phyloP scores from a whole-genome alignment of 441 rosid genomes.

The Corymbia citriodora region DNA sequence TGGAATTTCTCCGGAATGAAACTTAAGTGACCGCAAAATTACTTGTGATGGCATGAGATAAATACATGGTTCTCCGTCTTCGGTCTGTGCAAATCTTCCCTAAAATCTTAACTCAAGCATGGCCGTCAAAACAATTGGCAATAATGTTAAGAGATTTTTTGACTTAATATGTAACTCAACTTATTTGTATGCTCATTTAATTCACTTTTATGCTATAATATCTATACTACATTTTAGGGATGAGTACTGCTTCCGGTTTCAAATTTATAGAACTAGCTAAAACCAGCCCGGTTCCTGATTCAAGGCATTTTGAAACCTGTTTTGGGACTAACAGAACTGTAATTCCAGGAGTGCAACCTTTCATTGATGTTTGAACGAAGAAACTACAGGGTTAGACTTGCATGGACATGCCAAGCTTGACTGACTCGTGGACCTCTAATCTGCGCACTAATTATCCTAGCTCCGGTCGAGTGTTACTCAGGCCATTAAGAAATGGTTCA shows the following conservation, averaged over 20 bases:
- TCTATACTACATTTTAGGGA: not conserved
- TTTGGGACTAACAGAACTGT: not conserved
- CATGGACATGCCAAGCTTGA: not conserved
- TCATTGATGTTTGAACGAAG: not conserved
- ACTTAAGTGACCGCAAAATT: not conserved
- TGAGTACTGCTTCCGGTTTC: not conserved
- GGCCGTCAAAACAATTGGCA: not conserved
- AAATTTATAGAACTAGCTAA: not conserved
- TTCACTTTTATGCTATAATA: not conserved
- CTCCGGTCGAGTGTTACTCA: not conserved
- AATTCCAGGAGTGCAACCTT: not conserved
- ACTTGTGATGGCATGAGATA: not conserved
- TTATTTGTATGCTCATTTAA: not conserved
- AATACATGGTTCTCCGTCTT: not conserved
- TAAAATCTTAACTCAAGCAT: not conserved
- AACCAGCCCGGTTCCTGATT: rapidly evolving
- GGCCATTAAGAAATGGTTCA: not conserved
- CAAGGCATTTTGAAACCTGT: not conserved
- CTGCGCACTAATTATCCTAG: not conserved
- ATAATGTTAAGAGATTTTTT: not conserved
- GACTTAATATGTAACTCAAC: not conserved
- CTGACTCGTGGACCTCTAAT: not conserved
- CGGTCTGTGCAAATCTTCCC: not conserved
- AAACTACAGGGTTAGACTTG: not conserved
- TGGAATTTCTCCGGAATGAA: not conserved